Base-by-base conservation (phyloP, 2,329 filamentous ascomycete genomes). In the Ophiostoma australiae region DNA sequence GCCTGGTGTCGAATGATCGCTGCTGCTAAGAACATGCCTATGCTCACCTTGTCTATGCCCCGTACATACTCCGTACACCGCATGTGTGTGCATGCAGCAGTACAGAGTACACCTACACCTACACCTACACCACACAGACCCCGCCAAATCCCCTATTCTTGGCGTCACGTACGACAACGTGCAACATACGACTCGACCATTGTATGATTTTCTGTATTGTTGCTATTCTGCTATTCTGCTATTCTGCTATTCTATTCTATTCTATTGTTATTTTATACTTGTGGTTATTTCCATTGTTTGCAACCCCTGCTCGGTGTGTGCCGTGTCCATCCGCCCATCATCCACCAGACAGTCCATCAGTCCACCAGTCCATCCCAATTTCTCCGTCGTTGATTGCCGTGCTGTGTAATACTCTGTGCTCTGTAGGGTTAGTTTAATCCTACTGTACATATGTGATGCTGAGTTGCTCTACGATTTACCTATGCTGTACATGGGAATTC, bases 151-250 rank as follows among this genome's bases (percentile, higher is more conserved):
- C 52, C 20, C 48, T 55, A 55, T 58, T 58, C n/a, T 58, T 58
- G 52, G 52, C 52, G 52, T 27, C 52, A 27, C 52, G 52, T 58
- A 58, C 52, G 52, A 58, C 52, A n/a, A 27, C 52, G 52, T 58
- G 52, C 52, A 58, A 58, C 52, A n/a, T 58, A 58, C 20, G 41
- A 44, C 41, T 44, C 11, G 37, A 5, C 37, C 10, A 39, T 39
- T 39, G 37, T 39, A 39, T 39, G 35, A 7, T 48, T 4, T 48
- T 48, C 3, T 48, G 41, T 48, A 48, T 48, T 48, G 41, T 10
- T 15, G 10, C 13, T 48, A 13, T 48, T 20, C 13, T 48, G 13
- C n/a, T n/a, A n/a, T n/a, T 20, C 17, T 20, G 11, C 13, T 48
- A 48, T 48, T 48, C n/a, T n/a, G 44, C 44, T n/a, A 17, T 5